Base-by-base conservation (phyloP, 2,329 filamentous ascomycete genomes). In the Pestalotiopsis sp. region DNA sequence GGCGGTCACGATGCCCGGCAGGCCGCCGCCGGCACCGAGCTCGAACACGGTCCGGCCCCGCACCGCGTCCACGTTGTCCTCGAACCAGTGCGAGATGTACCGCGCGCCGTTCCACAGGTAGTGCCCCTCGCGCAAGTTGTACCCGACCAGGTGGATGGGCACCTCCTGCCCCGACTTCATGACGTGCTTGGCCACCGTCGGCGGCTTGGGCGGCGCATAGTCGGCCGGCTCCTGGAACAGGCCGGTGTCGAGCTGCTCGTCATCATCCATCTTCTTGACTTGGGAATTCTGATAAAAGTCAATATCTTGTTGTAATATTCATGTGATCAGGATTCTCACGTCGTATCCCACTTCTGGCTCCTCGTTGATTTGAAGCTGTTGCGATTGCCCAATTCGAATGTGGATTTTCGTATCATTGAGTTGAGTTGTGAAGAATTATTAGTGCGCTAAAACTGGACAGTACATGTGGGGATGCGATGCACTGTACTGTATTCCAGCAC, bases 71-170 rank as follows among this genome's bases (percentile, higher is more conserved):
- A 89, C 85, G 71, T 89, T 84, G 56, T 87, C 81, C 80, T 97
- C 93, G 68, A 98, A 89, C 80, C 94, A 94, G 72, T 89, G 84
- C 17, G 94, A 89, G 62, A 95, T 86, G 52, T 93, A 89, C 70
- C 92, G 91, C 69, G 91, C 91, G 69, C 93, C 94, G 79, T 98
- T 97, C 95, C 95, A 98, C 38, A 98, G 86, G 71, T 92, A 87
- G 79, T 98, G 93, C 17, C 93, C 94, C 88, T 97, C 97, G 14
- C 97, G 87, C 26, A 94, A 93, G 82, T 92, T 95, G 79, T 93
- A 90, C 69, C 94, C 94, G 58, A 97, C 93, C 13, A 98, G 88
- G 74, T 92, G 89, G 71, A 97, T 86, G 64, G 83, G 88, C 71
- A 97, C 82, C 35, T 83, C 82, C 71, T 88, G 78, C 69, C 92